Evolutionary conservation across 352 stramenopile species (phyloP).

Genomic region (Globisporangium yorkense): DNA sequence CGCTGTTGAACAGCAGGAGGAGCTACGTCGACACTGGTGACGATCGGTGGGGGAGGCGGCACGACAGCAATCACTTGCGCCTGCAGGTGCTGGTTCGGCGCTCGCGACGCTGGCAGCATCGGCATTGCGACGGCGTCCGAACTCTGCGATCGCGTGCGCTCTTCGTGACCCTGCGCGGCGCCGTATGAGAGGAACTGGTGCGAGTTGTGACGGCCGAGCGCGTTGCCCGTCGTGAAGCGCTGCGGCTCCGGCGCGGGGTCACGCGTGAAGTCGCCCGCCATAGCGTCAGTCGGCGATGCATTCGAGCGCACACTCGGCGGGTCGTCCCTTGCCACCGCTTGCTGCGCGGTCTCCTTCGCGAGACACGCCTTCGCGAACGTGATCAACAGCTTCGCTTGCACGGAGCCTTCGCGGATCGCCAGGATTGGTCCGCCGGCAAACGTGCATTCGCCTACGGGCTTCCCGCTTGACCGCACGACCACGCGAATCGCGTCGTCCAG

Average conservation of each 20-base stretch:
- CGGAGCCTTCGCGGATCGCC: constrained; percentile 55
- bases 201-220: constrained; percentile 12
- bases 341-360: constrained; percentile 33
- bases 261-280: constrained; percentile 12
- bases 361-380: constrained; percentile 76
- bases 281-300: background rate
- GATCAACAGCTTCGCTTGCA: constrained; percentile 60
- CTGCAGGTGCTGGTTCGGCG: background rate
- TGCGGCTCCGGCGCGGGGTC: constrained; percentile 14
- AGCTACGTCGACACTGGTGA: background rate
- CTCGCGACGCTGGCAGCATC: constrained; percentile 1
- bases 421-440: constrained; percentile 57
- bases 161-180: constrained; percentile 6
- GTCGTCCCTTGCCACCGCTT: background rate
- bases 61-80: constrained; percentile 4
- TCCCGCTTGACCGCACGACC: constrained; percentile 53
- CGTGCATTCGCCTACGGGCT: constrained; percentile 47
- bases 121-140: constrained; percentile 5
- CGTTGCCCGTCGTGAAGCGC: background rate
- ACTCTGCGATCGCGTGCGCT: constrained; percentile 11
- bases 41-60: constrained; percentile 1
- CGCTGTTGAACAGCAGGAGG: background rate
- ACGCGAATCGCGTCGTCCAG: constrained; percentile 40
- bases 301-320: background rate
- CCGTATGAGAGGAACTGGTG: constrained; percentile 12